A percentile compares a stretch with the other conserved stretches of the same genome.
Evolutionary conservation across 1,139 yeast genomes (phyloP).

Genomic region (Scheffersomyces quercinus): DNA sequence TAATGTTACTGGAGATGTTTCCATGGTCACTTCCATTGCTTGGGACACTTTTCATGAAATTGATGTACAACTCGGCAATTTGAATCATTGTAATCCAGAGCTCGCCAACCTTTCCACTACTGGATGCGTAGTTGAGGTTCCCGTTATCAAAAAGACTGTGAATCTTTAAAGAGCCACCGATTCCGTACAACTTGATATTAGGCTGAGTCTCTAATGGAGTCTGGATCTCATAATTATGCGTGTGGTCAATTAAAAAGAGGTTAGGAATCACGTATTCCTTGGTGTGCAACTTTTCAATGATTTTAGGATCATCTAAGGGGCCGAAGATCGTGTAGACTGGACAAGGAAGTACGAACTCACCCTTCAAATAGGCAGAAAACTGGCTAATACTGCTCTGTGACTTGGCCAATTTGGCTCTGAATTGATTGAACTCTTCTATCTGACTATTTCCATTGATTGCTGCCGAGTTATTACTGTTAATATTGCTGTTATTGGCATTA

Average conservation of each 20-base stretch:
- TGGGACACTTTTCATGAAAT: slow-evolving; percentile 10
- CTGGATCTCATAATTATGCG: slow-evolving; percentile 38
- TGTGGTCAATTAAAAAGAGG: slow-evolving; percentile 62
- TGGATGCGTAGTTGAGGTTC: slow-evolving; percentile 20
- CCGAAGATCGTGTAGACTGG: slow-evolving; percentile 81
- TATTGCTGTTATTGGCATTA: neutral
- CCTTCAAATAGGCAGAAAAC: slow-evolving; percentile 51
- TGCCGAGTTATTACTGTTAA: slow-evolving; percentile 4
- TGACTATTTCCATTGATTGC: neutral
- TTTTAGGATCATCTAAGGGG: slow-evolving; percentile 70
- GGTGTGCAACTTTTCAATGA: slow-evolving; percentile 59
- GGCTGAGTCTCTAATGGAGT: slow-evolving; percentile 41
- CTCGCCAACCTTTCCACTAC: slow-evolving; percentile 67
- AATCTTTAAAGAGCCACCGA: slow-evolving; percentile 71
- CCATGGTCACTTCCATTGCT: neutral
- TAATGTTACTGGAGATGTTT: neutral
- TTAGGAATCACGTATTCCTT: slow-evolving; percentile 58
- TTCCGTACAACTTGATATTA: slow-evolving; percentile 57
- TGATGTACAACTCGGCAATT: slow-evolving; percentile 54
- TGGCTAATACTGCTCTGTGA: slow-evolving; percentile 51
- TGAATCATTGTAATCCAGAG: slow-evolving; percentile 76
- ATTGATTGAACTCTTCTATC: slow-evolving; percentile 18
- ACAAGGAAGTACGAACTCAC: slow-evolving; percentile 46
- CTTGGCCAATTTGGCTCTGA: slow-evolving; percentile 33
- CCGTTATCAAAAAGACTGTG: slow-evolving; percentile 75